Percentiles rank a stretch among this genome's conserved stretches.
Conservation (phyloP, 139 green algal species). For the Chlamydomonas sp. region DNA sequence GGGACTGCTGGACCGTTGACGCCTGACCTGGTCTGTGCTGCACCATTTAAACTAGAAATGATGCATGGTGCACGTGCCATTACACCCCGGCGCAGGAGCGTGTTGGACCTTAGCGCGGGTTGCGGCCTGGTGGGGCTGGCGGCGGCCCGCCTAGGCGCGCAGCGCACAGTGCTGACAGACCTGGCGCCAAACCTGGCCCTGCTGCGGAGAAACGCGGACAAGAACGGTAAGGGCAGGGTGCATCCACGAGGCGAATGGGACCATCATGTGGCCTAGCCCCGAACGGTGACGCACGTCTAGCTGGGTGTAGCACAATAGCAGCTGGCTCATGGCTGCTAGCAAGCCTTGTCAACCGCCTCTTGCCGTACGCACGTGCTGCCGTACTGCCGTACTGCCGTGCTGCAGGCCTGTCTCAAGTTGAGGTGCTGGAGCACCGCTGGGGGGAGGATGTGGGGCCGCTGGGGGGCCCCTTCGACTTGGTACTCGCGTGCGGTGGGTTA, state of each 20-base stretch:
- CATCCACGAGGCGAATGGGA: background rate
- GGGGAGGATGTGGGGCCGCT: constrained; percentile 33
- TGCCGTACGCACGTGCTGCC: constrained; percentile 3
- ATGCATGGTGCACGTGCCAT: background rate
- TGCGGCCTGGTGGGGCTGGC: constrained; percentile 70
- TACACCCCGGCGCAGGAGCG: constrained; percentile 34
- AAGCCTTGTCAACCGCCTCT: background rate
- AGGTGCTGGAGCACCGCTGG: constrained; percentile 57
- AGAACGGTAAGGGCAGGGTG: constrained; percentile 55
- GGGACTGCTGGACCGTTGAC: too few relatives aligned
- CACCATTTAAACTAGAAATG: too few relatives aligned
- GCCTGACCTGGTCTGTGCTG: too few relatives aligned
- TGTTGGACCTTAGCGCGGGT: constrained; percentile 71
- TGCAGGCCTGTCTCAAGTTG: constrained; percentile 9
- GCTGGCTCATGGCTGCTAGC: too few relatives aligned
- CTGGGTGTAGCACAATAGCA: background rate
- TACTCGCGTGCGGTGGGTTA: constrained; percentile 60
- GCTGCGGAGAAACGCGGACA: constrained; percentile 56
- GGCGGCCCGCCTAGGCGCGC: constrained; percentile 4
- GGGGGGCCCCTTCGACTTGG: constrained; percentile 48
- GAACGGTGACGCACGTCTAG: background rate
- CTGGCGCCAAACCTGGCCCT: constrained; percentile 70
- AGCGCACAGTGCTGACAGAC: constrained; percentile 62
- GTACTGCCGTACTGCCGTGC: background rate
- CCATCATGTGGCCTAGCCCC: background rate